These are phyloP conservation scores for Verticillium albo-atrum DNA, from an alignment of 2,329 filamentous ascomycete species.

Conservation along the genomic window DNA sequence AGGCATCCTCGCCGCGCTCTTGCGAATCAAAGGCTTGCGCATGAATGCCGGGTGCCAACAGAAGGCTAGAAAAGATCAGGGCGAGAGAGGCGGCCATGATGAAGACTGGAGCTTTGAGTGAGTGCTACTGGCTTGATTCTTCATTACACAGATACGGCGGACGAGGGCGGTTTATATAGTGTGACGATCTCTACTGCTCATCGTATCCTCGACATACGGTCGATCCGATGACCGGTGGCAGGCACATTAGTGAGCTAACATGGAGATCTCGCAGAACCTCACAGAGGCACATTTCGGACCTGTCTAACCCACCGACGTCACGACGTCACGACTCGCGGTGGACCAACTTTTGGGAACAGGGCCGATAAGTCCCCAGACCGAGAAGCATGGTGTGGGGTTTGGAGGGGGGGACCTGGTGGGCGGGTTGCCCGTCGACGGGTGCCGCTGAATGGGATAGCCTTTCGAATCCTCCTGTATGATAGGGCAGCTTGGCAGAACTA, in stretches of 20 bases:
- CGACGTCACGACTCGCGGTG: background rate
- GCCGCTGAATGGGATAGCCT: background rate
- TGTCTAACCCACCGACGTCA: background rate
- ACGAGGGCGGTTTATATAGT: background rate
- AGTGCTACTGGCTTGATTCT: background rate
- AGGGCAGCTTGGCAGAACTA: background rate
- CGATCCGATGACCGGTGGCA: background rate
- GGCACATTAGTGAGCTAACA: background rate
- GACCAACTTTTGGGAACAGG: background rate
- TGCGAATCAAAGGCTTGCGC: slow-evolving; percentile 20
- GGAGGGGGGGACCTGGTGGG: too few species aligned
- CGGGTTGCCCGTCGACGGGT: too few species aligned
- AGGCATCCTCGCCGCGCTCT: slow-evolving; percentile 21
- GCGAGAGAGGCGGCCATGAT: slow-evolving; percentile 29
- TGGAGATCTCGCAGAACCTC: background rate
- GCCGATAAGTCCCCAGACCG: background rate
- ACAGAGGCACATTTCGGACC: background rate
- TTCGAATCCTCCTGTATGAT: background rate
- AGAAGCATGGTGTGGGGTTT: background rate
- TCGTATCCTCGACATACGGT: background rate
- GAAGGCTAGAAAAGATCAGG: slow-evolving; percentile 20
- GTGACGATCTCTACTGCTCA: background rate
- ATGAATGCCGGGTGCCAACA: slow-evolving; percentile 19
- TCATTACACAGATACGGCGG: background rate
- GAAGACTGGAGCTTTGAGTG: background rate